Conservation (phyloP, 2,329 filamentous ascomycete genomes). For the Fusarium continuum region DNA sequence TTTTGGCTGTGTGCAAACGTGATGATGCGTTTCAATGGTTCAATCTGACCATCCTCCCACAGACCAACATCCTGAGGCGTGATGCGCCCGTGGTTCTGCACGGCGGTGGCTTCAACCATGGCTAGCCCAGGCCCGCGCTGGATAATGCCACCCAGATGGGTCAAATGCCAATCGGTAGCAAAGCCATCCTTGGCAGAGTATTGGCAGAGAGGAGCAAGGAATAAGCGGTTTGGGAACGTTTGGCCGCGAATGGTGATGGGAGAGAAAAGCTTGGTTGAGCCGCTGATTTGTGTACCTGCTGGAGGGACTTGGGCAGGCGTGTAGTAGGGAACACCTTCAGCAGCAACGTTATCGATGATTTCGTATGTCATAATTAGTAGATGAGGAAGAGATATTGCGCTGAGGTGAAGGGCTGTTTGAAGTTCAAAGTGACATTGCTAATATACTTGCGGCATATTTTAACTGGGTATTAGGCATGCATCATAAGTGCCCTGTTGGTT, state of each 20-base stretch:
- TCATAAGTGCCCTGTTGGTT: not conserved
- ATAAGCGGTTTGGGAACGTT: conserved; percentile 56
- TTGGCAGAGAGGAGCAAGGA: conserved; percentile 57
- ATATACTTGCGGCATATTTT: not conserved
- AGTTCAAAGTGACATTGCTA: not conserved
- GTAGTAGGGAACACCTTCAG: conserved; percentile 53
- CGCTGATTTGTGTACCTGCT: conserved; percentile 50
- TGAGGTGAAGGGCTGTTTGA: not conserved
- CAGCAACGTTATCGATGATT: conserved; percentile 39
- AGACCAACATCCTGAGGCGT: conserved; percentile 80
- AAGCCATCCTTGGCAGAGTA: conserved; percentile 66
- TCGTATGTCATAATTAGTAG: not conserved
- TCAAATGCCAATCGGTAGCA: conserved; percentile 80
- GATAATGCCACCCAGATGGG: conserved; percentile 81
- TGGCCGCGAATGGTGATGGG: conserved; percentile 57
- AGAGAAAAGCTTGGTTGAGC: conserved; percentile 53
- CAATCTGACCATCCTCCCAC: conserved; percentile 86
- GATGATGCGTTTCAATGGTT: conserved; percentile 71
- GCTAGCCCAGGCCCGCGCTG: conserved; percentile 76
- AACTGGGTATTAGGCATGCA: not conserved
- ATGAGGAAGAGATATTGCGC: too few species aligned
- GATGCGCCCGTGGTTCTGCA: conserved; percentile 80
- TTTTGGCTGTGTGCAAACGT: conserved; percentile 83
- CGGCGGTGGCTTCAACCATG: conserved; percentile 80
- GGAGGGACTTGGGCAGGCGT: conserved; percentile 57